phyloP scores from a whole-genome alignment of 148 eudicot species.

The Cornus kousa region DNA sequence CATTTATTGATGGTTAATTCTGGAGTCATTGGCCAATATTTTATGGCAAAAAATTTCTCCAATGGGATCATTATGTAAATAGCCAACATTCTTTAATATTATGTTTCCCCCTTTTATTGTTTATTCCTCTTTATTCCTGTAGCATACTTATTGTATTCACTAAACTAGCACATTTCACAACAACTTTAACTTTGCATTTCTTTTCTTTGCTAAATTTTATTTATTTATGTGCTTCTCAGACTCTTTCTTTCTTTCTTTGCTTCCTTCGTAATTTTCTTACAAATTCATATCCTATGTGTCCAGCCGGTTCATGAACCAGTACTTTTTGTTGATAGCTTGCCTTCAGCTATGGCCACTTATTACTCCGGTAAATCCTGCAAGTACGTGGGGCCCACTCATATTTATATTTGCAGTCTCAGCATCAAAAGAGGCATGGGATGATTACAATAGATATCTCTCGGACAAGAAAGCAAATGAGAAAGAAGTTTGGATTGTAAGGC shows the following conservation, averaged over 20 bases:
- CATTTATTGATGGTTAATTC: too few species aligned
- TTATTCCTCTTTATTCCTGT: not conserved
- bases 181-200: not conserved
- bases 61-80: not conserved
- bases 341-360: constrained; percentile 98
- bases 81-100: not conserved
- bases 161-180: not conserved
- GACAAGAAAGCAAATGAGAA: constrained; percentile 96
- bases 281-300: constrained; percentile 21
- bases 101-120: constrained; percentile 2
- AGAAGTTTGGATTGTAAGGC: constrained; percentile 90
- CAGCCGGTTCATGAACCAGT: constrained; percentile 99
- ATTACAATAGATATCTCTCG: constrained; percentile 87
- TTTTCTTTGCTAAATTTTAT: not conserved
- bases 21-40: not conserved
- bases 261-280: constrained; percentile 13
- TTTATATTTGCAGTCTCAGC: constrained; percentile 97
- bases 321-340: constrained; percentile 98
- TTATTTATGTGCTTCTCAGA: not conserved
- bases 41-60: not conserved
- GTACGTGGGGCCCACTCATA: constrained; percentile 96
- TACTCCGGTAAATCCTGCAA: constrained; percentile 98
- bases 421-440: constrained; percentile 99
- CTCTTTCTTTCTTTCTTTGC: not conserved
- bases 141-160: not conserved